Percentiles rank a stretch among this genome's conserved stretches.
Conservation (phyloP, 441 rosid species). For the Flueggea neowawraea region DNA sequence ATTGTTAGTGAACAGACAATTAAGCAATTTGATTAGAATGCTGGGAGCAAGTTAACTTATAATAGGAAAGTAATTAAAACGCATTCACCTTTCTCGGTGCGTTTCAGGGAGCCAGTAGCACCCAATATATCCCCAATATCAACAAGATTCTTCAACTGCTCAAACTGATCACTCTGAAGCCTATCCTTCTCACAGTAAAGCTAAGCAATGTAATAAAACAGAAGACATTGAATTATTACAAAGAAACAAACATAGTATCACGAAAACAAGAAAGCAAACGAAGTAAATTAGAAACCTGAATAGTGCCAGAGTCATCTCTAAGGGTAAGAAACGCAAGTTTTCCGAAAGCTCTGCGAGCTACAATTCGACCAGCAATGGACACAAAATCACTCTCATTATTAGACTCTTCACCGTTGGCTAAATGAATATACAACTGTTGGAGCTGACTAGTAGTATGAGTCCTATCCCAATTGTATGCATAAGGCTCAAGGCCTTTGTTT, state of each 20-base stretch:
- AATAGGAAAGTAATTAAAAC: background rate
- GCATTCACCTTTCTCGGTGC: constrained; percentile 81
- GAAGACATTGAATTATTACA: background rate
- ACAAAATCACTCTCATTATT: constrained; percentile 45
- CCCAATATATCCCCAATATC: constrained; percentile 96
- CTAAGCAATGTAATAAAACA: constrained; percentile 26
- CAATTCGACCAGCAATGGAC: constrained; percentile 73
- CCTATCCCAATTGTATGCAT: constrained; percentile 95
- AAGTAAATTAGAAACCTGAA: constrained; percentile 48
- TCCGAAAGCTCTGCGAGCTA: constrained; percentile 88
- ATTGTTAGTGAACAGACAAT: background rate
- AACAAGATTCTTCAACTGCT: constrained; percentile 66
- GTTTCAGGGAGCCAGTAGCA: constrained; percentile 82
- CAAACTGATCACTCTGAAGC: constrained; percentile 71
- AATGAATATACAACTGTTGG: constrained; percentile 60
- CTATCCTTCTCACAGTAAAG: constrained; percentile 90
- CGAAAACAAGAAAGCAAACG: background rate
- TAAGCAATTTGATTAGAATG: background rate
- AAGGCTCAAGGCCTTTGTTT: constrained; percentile 84
- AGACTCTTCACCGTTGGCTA: constrained; percentile 66
- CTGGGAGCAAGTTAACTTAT: background rate
- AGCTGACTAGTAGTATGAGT: constrained; percentile 70
- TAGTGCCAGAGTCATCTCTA: constrained; percentile 79
- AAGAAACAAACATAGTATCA: background rate
- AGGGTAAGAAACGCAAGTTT: constrained; percentile 83